Evolutionary conservation across 495 filamentous ascomycete genomes (phyloP), one percentile per base, ranked within the genome.

Genomic region (Penicillium roqueforti): DNA sequence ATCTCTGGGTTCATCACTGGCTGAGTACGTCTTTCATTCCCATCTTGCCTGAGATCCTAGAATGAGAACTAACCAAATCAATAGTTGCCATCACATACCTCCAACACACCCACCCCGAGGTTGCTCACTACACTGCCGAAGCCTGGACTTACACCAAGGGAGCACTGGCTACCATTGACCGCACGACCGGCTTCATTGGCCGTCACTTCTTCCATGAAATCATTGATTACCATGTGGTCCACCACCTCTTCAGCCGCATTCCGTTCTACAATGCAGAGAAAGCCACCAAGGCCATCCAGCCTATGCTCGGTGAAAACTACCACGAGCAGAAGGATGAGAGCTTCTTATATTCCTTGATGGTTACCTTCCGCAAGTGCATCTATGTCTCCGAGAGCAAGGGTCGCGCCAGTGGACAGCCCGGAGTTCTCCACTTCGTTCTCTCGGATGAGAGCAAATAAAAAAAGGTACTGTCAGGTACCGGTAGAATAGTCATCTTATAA

Each of bases 211-310:
- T 95, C 72, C 89, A 95, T 75, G 88, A 89, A 61, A 92, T 92
- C 69, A 86, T 92, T 70, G 89, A 95, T 71, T 91, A 87, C 36
- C 89, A 93, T 74, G 89, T 95, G 38, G 80, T 91, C 37, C 89
- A 95, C 75, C 89, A 93, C 77, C 88, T 89, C 65, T 82, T 92
- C 58, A 82, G 79, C 68, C 83, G 80, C 59, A 95, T 93, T 51
- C 89, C 89, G 47, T 92, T 92, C 72, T 92, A 95, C 76, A 80
- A 92, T 58, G 89, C 89, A 58, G 89, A 92, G 63, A 86, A 92
- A 71, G 89, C 89, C 31, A 84, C 84, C 51, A 83, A 89, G 60
- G 87, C 88, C 56, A 89, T 95, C 74, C 87, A 86, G 75, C 80
- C 81, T 29, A 75, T 95, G 60, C 88, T 95, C 81, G 89, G 89